Conservation (phyloP, 148 eudicot species). For the Pharnaceum exiguum region DNA sequence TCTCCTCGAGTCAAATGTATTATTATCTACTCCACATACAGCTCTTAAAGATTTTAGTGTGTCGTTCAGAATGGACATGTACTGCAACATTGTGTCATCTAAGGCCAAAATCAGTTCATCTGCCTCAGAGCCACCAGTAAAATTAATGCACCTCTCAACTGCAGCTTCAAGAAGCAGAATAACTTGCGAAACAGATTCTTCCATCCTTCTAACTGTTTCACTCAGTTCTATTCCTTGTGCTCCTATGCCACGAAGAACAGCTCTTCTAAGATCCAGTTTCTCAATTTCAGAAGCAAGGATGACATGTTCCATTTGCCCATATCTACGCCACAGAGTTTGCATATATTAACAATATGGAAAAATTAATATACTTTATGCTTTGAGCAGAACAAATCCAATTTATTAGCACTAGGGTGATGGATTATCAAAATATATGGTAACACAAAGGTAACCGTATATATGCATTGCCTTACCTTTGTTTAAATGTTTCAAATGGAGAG, state of each 20-base stretch:
- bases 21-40: conserved; percentile 74
- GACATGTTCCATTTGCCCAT: conserved; percentile 90
- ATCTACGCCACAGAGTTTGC: conserved; percentile 34
- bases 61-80: conserved; percentile 73
- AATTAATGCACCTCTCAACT: conserved; percentile 83
- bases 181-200: conserved; percentile 91
- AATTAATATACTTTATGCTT: background rate
- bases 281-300: conserved; percentile 80
- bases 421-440: no score
- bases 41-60: conserved; percentile 69
- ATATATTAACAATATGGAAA: background rate
- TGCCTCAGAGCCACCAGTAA: conserved; percentile 96
- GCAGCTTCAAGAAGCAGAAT: conserved; percentile 88
- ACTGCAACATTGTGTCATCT: conserved; percentile 84
- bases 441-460: background rate
- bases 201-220: conserved; percentile 98
- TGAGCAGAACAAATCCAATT: background rate
- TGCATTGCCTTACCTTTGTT: conserved; percentile 52
- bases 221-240: conserved; percentile 96
- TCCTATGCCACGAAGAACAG: conserved; percentile 79
- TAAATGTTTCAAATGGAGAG: conserved; percentile 80
- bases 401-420: no score
- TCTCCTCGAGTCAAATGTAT: conserved; percentile 49
- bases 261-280: conserved; percentile 88
- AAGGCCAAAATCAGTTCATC: conserved; percentile 80